Evolutionary conservation across 1,284 basidiomycete species (phyloP), one percentile per base, ranked within the genome.

Genomic region (Papiliotrema nemorosa): DNA sequence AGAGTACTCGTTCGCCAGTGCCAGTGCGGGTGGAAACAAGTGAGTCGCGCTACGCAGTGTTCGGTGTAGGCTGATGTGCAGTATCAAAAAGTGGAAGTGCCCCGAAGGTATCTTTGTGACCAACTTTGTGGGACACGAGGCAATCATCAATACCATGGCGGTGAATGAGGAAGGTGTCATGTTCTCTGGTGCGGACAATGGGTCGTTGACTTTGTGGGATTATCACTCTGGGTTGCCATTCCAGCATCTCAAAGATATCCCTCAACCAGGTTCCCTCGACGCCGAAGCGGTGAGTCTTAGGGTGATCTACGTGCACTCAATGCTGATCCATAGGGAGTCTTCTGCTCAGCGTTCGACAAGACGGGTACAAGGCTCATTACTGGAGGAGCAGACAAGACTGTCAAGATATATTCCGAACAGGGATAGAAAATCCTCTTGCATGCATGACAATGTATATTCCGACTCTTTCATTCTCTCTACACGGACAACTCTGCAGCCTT

Each of bases 51-150:
- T 27, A 6, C 24, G 25, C n/a, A n/a, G 38, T 29, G 34, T 7
- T 36, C 26, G n/a, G 14, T 41, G 44, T 45, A 54, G 39, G 49
- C 38, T 31, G 22, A 46, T 21, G 18, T 6, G 20, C 44, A 74
- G 70, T 74, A 96, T 98, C 78, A 99, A 99, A 74, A 97, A 97
- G 71, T 99, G 94, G 94, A 93, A 94, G 67, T 97, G 90, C 65
- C 94, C 94, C 12, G 91, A 97, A 58, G 96, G 96, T 36, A 78
- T 82, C 1, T 94, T 98, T 61, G 90, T 97, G 7, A 88, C 87
- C 80, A 97, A 97, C 78, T 97, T 97, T 73, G 81, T 84, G 47
- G 92, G 93, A 0, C 94, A 97, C 71, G 92, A 97, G 58, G 89
- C 91, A 1, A 97, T 97, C 73, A 90, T 98, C 79, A 99, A 99